phyloP scores from a whole-genome alignment of 2,329 filamentous ascomycete species.

The Paecilomyces formosus region DNA sequence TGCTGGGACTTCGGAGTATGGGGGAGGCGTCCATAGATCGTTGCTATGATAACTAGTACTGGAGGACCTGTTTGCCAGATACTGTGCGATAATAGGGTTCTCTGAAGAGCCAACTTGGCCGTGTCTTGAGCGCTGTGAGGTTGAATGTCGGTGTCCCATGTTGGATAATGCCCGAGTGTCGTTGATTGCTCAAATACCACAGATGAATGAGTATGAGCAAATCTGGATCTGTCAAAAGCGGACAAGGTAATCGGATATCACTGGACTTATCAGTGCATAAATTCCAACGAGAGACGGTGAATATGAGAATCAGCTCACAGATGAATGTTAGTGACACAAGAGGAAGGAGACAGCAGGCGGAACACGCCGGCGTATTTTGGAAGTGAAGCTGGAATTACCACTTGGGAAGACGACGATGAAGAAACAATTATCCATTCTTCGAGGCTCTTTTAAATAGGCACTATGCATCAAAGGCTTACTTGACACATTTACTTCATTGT shows the following conservation, averaged over 20 bases:
- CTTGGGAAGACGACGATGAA: neutral
- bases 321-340: neutral
- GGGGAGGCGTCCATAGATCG: slow-evolving; percentile 2
- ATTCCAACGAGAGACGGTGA: neutral
- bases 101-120: neutral
- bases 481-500: neutral
- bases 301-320: neutral
- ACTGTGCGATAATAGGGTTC: neutral
- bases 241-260: neutral
- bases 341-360: neutral
- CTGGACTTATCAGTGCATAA: neutral
- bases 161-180: neutral
- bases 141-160: neutral
- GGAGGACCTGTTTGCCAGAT: slow-evolving; percentile 2
- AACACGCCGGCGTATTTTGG: neutral
- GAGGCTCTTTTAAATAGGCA: neutral
- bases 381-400: neutral
- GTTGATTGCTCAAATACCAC: neutral
- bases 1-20: slow-evolving; percentile 12
- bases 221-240: neutral
- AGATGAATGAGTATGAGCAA: neutral
- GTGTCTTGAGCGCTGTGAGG: neutral
- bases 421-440: neutral
- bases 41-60: neutral
- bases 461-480: neutral